Evolutionary conservation across 169 alveolate genomes (phyloP), one percentile per base, ranked within the genome.

Genomic region (Cryptosporidium canis): DNA sequence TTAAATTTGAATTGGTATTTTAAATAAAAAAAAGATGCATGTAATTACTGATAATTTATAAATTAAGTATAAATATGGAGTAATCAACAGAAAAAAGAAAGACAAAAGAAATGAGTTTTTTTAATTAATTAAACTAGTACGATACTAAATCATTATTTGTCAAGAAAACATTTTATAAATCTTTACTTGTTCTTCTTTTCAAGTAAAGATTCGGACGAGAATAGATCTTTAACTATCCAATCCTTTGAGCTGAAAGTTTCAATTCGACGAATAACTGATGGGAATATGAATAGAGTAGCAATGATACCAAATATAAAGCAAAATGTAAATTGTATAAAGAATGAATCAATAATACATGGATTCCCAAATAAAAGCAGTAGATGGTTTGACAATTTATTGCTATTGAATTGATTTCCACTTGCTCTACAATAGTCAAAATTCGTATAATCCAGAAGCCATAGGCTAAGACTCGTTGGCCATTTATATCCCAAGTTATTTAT

Each of bases 401-500:
- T 41, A 66, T n/a, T 29, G 21, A 31, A 0, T 27, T n/a, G 48
- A 43, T 24, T 63, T 55, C 27, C 37, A 58, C 47, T 47, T n/a
- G 35, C 3, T 18, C 41, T 58, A 91, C 83, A 90, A 82, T 66
- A 85, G 21, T 82, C 67, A 56, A 56, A 64, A 66, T 91, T 91
- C 12, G 92, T 91, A 48, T 91, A 91, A 63, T 91, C 93, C 48
- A 91, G 66, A 8, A 91, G 55, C 92, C 92, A 85, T 8, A 91
- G 24, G 82, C 90, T 83, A 48, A 91, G 83, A 31, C 92, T 82
- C 41, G 61, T 53, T 37, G 87, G 55, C 72, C 90, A 48, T 45
- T 77, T 85, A 55, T 77, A 65, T 7, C 97, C 96, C 47, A 94
- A 47, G 65, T 94, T 94, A 45, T 90, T 67, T 31, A 94, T 90